A percentile compares a stretch with the other conserved stretches of the same genome.
Conservation (phyloP, 192 early-diverging fungal species). For the Backusella circina region DNA sequence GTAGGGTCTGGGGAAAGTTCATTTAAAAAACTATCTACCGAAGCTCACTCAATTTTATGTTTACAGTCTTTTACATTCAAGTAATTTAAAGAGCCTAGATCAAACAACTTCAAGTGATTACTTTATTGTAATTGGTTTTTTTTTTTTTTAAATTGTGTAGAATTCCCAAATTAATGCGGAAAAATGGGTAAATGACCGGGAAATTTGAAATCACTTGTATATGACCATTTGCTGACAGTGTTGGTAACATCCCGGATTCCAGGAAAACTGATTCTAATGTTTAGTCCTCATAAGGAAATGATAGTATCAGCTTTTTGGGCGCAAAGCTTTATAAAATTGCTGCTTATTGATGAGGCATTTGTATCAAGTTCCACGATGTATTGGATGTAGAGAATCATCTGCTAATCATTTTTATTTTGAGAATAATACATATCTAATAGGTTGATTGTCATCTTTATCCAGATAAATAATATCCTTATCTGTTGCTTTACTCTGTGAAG, state of each 20-base stretch:
- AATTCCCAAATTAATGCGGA: not conserved
- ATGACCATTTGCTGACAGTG: not conserved
- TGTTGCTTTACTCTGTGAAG: not conserved
- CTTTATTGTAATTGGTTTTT: too few species aligned
- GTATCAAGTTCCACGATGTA: not conserved
- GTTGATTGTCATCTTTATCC: not conserved
- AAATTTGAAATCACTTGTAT: not conserved
- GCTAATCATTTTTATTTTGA: not conserved
- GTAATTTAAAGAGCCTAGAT: not conserved
- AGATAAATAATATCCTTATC: not conserved
- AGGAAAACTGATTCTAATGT: not conserved
- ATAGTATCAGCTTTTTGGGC: not conserved
- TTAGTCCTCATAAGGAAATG: not conserved
- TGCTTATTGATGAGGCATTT: not conserved
- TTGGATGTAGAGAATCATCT: not conserved
- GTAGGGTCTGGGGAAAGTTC: not conserved
- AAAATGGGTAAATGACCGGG: not conserved
- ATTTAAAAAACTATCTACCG: not conserved
- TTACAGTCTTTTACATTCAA: not conserved
- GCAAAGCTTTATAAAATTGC: not conserved
- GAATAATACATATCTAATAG: not conserved
- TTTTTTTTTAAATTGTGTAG: not conserved
- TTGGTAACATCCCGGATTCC: not conserved
- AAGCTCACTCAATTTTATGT: too few species aligned
- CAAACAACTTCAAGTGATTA: not conserved